Conservation (phyloP, 192 early-diverging fungal genomes). For the Polychytrium aggregatum region DNA sequence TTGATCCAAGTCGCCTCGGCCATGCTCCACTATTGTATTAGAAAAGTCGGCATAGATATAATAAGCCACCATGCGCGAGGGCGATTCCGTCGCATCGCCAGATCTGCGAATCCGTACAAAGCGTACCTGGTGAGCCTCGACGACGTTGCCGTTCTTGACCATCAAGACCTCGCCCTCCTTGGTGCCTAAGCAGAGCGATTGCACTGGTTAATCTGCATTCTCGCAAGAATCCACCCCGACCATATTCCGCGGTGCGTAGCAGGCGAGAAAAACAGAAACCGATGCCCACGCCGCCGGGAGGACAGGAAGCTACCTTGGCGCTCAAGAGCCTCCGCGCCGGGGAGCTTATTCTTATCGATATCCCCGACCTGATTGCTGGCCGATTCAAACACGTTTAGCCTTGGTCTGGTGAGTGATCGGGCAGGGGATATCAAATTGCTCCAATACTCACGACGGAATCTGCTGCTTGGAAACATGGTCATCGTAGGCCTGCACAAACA, state of each 20-base stretch:
- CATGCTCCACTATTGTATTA: constrained; percentile 50
- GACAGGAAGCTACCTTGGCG: constrained; percentile 41
- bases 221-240: too few relatives aligned
- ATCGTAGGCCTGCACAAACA: constrained; percentile 12
- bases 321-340: constrained; percentile 62
- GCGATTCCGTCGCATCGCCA: too few relatives aligned
- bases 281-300: too few relatives aligned
- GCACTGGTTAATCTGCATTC: too few relatives aligned
- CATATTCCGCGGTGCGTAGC: too few relatives aligned
- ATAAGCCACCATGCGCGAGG: too few relatives aligned
- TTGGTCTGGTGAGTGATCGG: not conserved
- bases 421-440: too few relatives aligned
- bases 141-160: constrained; percentile 58
- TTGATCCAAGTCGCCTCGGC: constrained; percentile 60
- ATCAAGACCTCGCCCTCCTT: constrained; percentile 85
- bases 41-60: too few relatives aligned
- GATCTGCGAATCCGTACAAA: not conserved
- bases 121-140: constrained; percentile 80
- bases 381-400: not conserved
- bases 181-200: constrained; percentile 39
- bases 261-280: too few relatives aligned
- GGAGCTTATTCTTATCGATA: constrained; percentile 69
- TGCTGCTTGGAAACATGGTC: too few relatives aligned
- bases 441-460: too few relatives aligned
- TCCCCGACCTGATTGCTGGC: constrained; percentile 68